Percentiles rank a stretch among this genome's conserved stretches.
These are phyloP conservation scores for Penicillium sp. DNA, from an alignment of 2,329 filamentous ascomycete species.

Conservation along the genomic window DNA sequence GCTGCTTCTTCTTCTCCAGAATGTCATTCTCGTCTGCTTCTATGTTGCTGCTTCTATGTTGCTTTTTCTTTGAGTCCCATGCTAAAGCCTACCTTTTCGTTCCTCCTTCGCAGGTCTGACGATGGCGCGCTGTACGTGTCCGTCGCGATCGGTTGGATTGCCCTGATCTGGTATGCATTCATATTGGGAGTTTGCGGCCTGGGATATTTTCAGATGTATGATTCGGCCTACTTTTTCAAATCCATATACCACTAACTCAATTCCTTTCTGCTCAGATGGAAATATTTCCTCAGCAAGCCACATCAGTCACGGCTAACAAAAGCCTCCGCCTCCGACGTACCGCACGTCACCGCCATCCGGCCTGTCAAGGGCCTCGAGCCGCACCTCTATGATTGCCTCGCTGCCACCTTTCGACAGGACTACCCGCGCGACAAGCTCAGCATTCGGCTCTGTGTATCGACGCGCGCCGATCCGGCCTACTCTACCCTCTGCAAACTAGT, in stretches of 20 bases:
- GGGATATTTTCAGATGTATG: slow-evolving; percentile 59
- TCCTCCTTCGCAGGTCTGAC: slow-evolving; percentile 21
- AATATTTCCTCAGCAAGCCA: slow-evolving; percentile 51
- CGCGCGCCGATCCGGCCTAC: slow-evolving; percentile 71
- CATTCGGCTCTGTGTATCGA: slow-evolving; percentile 77
- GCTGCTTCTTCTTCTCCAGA: slow-evolving; percentile 12
- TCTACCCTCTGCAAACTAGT: slow-evolving; percentile 70
- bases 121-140: slow-evolving; percentile 33
- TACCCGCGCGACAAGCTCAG: slow-evolving; percentile 76
- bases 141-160: slow-evolving; percentile 46
- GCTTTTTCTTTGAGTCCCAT: slow-evolving; percentile 22
- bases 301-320: slow-evolving; percentile 42
- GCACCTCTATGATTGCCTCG: slow-evolving; percentile 85
- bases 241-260: slow-evolving; percentile 9
- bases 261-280: slow-evolving; percentile 45
- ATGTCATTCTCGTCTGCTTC: slow-evolving; percentile 14
- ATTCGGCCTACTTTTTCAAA: background rate
- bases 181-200: slow-evolving; percentile 57
- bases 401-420: slow-evolving; percentile 75
- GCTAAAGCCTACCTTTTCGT: slow-evolving; percentile 27
- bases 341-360: slow-evolving; percentile 84
- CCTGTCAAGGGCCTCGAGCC: slow-evolving; percentile 92
- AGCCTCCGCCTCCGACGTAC: slow-evolving; percentile 50
- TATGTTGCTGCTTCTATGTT: slow-evolving; percentile 8
- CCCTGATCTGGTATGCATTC: slow-evolving; percentile 55